Base-by-base conservation (phyloP, 176 grass and related monocot genomes). In the Juncus effusus region DNA sequence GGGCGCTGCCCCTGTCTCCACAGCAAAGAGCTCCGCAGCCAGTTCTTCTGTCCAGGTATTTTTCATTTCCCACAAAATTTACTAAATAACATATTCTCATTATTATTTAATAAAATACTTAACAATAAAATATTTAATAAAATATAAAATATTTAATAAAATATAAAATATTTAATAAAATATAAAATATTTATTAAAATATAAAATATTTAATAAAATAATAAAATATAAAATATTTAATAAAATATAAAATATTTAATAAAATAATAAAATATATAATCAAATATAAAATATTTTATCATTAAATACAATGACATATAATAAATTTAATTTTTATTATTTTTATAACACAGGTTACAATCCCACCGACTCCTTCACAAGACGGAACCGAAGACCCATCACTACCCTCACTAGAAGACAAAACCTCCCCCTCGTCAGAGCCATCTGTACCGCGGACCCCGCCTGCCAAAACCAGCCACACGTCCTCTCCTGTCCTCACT, bases 1-100 rank as follows among this genome's bases (percentile, higher is more conserved):
- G 88, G 88, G 93, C 67, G 74, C 79, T 82, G 39, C 68, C 79
- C 60, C 82, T 91, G 67, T 91, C 91, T 77, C 88, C 16, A 82
- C 81, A 54, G 47, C 78, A 0, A 93, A 93, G 85, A 93, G 74
- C 74, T 81, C 85, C 28, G 58, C 78, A 61, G 76, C 80, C 56
- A 86, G 73, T 80, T 80, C 83, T 50, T 66, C 78, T 61, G 78
- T 78, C 72, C 85, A 89, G 83, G 80, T 86, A 75, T 41, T 38
- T 56, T 45, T 76, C 39, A 78, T 66, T 77, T 42, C 67, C 28
- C 36, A 39, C 38, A 28, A 28, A 28, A 28, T 28, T 28, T 28
- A 28, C 19, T 28, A 28, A 28, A 28, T 28, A 28, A 28, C 19
- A 28, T 1, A 28, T 28, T 1, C 19, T 28, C 19, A 28, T 28